phyloP scores from a whole-genome alignment of 2,329 filamentous ascomycete species.

The Didymella lethalis region DNA sequence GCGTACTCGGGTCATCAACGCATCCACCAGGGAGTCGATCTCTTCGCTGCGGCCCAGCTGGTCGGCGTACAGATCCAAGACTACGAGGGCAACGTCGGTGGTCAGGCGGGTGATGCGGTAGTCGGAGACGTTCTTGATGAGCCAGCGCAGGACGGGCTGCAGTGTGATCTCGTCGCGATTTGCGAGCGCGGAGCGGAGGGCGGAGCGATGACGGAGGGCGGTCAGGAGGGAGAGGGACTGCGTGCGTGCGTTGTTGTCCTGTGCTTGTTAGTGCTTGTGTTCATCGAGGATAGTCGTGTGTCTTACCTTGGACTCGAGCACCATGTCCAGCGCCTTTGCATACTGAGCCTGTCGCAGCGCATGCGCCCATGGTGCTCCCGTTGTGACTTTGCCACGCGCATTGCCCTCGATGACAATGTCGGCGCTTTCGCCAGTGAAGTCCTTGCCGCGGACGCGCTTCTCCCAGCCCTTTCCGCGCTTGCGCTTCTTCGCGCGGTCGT shows the following conservation, averaged over 20 bases:
- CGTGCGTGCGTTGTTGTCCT: slow-evolving; percentile 42
- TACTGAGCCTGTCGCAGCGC: slow-evolving; percentile 82
- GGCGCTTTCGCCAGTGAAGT: slow-evolving; percentile 82
- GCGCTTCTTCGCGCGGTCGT: slow-evolving; percentile 76
- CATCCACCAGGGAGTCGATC: slow-evolving; percentile 74
- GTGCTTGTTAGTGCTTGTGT: slow-evolving; percentile 17
- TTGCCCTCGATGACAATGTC: slow-evolving; percentile 88
- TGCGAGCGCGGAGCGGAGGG: slow-evolving; percentile 79
- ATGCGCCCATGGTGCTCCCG: slow-evolving; percentile 78
- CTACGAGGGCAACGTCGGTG: slow-evolving; percentile 80
- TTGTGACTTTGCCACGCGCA: slow-evolving; percentile 68
- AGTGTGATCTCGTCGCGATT: slow-evolving; percentile 82
- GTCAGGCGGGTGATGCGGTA: slow-evolving; percentile 82
- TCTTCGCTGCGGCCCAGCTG: slow-evolving; percentile 76
- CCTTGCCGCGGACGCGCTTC: slow-evolving; percentile 71
- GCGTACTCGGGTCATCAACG: slow-evolving; percentile 74
- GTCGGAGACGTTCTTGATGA: slow-evolving; percentile 80
- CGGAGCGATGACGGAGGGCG: slow-evolving; percentile 86
- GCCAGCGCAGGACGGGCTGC: slow-evolving; percentile 83
- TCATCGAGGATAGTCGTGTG: neutral
- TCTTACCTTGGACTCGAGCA: slow-evolving; percentile 61
- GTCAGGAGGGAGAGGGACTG: slow-evolving; percentile 77
- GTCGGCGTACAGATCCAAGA: slow-evolving; percentile 87
- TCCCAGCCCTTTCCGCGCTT: slow-evolving; percentile 67
- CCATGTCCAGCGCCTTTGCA: slow-evolving; percentile 77